phyloP scores from a whole-genome alignment of 352 stramenopile species.

The Phytopythium sindhum region DNA sequence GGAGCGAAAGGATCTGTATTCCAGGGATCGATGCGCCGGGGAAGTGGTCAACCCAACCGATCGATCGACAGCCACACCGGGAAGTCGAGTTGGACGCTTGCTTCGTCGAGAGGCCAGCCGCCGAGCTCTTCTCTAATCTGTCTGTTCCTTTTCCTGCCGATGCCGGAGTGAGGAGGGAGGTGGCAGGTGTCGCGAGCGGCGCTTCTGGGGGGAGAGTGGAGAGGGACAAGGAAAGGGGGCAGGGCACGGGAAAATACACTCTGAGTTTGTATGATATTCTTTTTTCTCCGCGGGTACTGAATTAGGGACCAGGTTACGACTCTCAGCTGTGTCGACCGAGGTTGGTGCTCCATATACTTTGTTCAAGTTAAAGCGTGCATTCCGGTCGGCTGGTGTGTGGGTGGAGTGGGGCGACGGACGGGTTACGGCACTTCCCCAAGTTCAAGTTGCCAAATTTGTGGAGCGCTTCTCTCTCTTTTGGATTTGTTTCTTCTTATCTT shows the following conservation, averaged over 20 bases:
- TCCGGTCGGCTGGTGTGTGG: neutral
- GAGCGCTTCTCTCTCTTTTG: neutral
- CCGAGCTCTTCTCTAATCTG: conserved; percentile 1
- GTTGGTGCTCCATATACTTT: neutral
- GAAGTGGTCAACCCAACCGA: neutral
- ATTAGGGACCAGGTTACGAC: neutral
- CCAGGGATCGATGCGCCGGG: neutral
- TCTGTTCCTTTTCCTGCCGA: conserved; percentile 7
- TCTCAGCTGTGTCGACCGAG: neutral
- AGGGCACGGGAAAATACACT: conserved; percentile 2
- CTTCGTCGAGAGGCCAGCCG: too few species aligned
- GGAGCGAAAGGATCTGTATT: neutral
- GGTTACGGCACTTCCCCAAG: conserved; percentile 3
- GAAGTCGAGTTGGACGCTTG: too few species aligned
- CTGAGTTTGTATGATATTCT: neutral
- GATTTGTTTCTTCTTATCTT: neutral
- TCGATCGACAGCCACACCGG: neutral
- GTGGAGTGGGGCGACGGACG: neutral
- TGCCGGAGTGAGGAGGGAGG: conserved; percentile 6
- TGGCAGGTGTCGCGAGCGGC: neutral
- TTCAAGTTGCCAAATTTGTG: conserved; percentile 13
- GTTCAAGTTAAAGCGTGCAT: neutral
- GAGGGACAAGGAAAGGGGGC: conserved; percentile 5
- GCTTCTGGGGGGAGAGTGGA: neutral
- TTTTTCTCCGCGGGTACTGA: neutral